Conservation (phyloP, 2,329 filamentous ascomycete species). For the Aspergillus eucalypticola region DNA sequence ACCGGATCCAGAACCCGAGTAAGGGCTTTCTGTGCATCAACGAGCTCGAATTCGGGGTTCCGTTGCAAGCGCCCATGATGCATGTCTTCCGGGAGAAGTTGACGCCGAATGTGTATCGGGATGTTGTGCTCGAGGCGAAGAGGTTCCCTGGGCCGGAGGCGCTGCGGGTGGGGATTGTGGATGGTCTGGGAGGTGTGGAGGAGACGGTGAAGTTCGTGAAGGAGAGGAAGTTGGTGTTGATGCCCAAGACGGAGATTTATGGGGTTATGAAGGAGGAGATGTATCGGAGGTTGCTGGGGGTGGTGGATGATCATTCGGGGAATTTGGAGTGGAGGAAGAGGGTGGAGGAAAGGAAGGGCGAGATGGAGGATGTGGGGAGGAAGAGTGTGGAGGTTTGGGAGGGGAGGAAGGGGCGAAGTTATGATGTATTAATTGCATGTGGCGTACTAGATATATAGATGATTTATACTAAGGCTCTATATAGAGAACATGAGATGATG, state of each 20-base stretch:
- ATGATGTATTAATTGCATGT: neutral
- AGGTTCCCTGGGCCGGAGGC: conserved; percentile 66
- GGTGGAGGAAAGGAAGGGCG: conserved; percentile 52
- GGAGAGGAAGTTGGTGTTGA: conserved; percentile 60
- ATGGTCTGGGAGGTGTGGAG: conserved; percentile 65
- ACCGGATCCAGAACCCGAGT: conserved; percentile 71
- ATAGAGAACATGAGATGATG: neutral
- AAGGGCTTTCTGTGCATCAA: conserved; percentile 78
- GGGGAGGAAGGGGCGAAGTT: conserved; percentile 32
- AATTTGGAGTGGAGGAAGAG: conserved; percentile 46
- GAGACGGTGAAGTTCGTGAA: conserved; percentile 63
- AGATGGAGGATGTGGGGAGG: conserved; percentile 43
- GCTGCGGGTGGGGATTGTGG: conserved; percentile 66
- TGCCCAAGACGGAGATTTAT: conserved; percentile 67
- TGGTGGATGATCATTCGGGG: conserved; percentile 56
- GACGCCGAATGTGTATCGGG: conserved; percentile 56
- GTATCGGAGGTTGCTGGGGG: conserved; percentile 65
- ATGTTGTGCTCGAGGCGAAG: conserved; percentile 71
- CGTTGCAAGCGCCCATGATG: conserved; percentile 73
- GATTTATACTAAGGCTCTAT: neutral
- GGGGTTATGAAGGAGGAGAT: conserved; percentile 73
- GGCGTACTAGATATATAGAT: neutral
- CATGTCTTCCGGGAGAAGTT: conserved; percentile 73
- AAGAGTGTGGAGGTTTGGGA: conserved; percentile 56
- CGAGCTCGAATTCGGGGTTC: conserved; percentile 76